These are phyloP conservation scores for Pyrus communis DNA, from an alignment of 306 rosid genomes.

Conservation along the genomic window DNA sequence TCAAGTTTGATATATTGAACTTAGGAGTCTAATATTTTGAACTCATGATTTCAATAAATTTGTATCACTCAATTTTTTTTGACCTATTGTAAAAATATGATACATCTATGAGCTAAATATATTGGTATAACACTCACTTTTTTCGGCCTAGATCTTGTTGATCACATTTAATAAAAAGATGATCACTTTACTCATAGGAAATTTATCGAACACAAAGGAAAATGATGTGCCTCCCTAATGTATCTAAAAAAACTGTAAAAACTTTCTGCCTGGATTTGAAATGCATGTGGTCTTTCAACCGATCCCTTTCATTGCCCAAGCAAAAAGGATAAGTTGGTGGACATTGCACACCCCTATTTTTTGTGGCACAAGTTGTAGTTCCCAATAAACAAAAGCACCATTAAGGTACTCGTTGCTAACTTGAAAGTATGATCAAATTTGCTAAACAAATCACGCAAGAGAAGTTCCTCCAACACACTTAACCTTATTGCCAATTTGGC, in stretches of 20 bases:
- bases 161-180: too few relatives aligned
- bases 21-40: too few relatives aligned
- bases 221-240: background rate
- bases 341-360: background rate
- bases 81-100: too few relatives aligned
- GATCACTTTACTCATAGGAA: background rate
- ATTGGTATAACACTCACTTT: too few relatives aligned
- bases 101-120: too few relatives aligned
- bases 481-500: background rate
- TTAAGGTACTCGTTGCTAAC: background rate
- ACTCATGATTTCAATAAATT: too few relatives aligned
- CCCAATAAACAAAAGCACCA: background rate
- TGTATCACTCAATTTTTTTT: too few relatives aligned
- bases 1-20: too few relatives aligned
- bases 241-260: background rate
- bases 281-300: background rate
- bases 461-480: background rate
- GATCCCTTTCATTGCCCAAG: background rate
- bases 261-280: background rate
- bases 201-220: background rate
- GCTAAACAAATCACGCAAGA: background rate
- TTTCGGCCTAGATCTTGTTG: too few relatives aligned
- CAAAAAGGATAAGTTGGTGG: background rate
- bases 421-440: background rate
- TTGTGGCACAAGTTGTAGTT: background rate